phyloP scores from a whole-genome alignment of 345 rosid genomes.

The Euphorbia tirucalli region DNA sequence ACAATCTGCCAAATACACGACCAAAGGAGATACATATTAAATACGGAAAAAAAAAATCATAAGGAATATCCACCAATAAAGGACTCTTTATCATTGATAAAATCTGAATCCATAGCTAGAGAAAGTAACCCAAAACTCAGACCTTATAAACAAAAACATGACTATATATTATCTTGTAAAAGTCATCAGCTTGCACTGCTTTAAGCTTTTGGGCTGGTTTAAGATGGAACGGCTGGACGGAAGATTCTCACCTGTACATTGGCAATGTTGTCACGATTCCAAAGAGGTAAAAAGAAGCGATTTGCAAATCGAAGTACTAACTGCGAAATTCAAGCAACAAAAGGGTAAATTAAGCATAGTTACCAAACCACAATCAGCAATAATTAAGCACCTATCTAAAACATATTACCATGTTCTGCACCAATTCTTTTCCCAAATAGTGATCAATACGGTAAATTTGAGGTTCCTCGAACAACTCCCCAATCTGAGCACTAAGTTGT shows the following conservation, averaged over 20 bases:
- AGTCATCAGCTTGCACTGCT: not conserved
- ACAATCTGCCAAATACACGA: slow-evolving; percentile 58
- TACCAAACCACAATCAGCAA: slow-evolving; percentile 15
- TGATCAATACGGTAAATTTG: slow-evolving; percentile 96
- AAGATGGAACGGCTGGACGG: not conserved
- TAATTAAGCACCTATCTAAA: slow-evolving; percentile 3
- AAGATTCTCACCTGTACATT: slow-evolving; percentile 81
- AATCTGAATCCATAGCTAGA: not conserved
- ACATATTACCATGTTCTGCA: slow-evolving; percentile 81
- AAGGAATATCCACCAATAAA: not conserved
- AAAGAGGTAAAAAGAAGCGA: slow-evolving; percentile 88
- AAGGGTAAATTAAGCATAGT: slow-evolving; percentile 21
- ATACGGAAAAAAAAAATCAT: not conserved
- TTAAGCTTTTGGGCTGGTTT: not conserved
- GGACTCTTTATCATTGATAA: not conserved
- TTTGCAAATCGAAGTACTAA: slow-evolving; percentile 98
- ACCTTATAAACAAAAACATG: not conserved
- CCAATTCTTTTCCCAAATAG: slow-evolving; percentile 93
- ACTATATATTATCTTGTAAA: not conserved
- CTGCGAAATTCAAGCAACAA: slow-evolving; percentile 39
- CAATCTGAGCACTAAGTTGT: slow-evolving; percentile 78
- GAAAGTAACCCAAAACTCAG: not conserved
- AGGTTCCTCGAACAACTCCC: slow-evolving; percentile 82
- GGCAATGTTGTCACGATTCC: slow-evolving; percentile 96
- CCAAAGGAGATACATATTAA: slow-evolving; percentile 12